Percentiles rank a stretch among this genome's conserved stretches.
Conservation (phyloP, 78 protist genomes). For the slime mould (Dictyostelium discoideum) region dicty_2.7 NC_007088.5:5764001-5764500, state of each 20-base stretch:
- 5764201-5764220: constrained; percentile 66
- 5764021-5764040: constrained; percentile 43
- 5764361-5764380: constrained; percentile 79
- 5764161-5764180: constrained; percentile 64
- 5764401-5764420: constrained; percentile 39
- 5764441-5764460: constrained; percentile 37
- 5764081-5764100: constrained; percentile 84
- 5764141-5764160: constrained; percentile 35
- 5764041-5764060: constrained; percentile 81
- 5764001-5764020: constrained; percentile 84
- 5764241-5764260: constrained; percentile 51
- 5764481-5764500: constrained; percentile 83
- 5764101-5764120: constrained; percentile 80
- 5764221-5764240: constrained; percentile 62
- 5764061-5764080: constrained; percentile 83
- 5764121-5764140: constrained; percentile 44
- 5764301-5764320: too few relatives aligned
- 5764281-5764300: too few relatives aligned
- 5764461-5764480: constrained; percentile 35
- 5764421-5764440: neutral
- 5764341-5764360: constrained; percentile 74
- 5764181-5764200: constrained; percentile 51
- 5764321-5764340: neutral
- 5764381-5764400: constrained; percentile 44
- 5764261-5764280: neutral